Evolutionary conservation across 441 rosid genomes (phyloP).

Genomic region (Gossypium lobatum): DNA sequence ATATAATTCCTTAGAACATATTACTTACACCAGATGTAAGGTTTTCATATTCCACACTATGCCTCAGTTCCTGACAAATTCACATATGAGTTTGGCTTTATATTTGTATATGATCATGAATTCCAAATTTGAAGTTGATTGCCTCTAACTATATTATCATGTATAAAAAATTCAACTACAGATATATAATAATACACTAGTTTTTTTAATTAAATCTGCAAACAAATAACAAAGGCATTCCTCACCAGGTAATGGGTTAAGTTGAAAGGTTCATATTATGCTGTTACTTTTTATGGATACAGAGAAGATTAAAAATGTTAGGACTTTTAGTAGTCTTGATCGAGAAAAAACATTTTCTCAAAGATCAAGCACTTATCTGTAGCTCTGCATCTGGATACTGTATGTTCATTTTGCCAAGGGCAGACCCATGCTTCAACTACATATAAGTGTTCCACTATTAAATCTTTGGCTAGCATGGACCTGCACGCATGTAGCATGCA

Average conservation of each 20-base stretch:
- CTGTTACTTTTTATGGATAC: too few species aligned
- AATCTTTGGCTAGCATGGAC: not conserved
- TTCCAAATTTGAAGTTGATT: too few species aligned
- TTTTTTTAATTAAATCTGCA: not conserved
- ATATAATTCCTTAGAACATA: not conserved
- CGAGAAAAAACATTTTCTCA: not conserved
- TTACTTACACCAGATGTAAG: not conserved
- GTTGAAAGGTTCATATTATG: not conserved
- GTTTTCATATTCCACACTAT: not conserved
- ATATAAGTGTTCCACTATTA: not conserved
- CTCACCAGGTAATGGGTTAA: not conserved
- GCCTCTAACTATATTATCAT: not conserved
- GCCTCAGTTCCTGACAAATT: not conserved
- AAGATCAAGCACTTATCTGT: not conserved
- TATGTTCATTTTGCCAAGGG: not conserved
- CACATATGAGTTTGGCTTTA: not conserved
- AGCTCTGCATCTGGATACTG: not conserved
- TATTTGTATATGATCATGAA: not conserved
- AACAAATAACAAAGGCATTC: not conserved
- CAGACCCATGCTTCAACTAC: not conserved
- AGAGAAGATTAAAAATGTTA: too few species aligned
- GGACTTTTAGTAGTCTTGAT: too few species aligned
- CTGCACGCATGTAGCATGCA: not conserved
- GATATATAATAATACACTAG: not conserved
- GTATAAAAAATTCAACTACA: not conserved